Evolutionary conservation across 2,329 filamentous ascomycete genomes (phyloP), one percentile per base, ranked within the genome.

Genomic region (Aspergillus thermomutatus): DNA sequence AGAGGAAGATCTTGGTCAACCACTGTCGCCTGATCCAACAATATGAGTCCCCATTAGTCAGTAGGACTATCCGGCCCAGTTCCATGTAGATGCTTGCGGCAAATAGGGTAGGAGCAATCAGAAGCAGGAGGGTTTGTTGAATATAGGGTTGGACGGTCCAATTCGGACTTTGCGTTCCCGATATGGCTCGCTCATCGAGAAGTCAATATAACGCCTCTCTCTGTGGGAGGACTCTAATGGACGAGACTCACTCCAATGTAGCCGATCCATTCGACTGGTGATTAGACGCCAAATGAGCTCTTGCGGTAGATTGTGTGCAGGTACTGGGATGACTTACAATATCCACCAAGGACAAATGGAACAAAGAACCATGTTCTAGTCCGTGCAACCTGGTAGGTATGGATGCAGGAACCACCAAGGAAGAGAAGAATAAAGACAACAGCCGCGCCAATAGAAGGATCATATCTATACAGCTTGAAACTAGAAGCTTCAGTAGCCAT

Each of bases 351-450:
- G 5, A 68, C 58, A 19, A 78, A 77, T 1, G 69, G 61, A 11
- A 70, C 62, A 43, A 81, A 81, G 61, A 80, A 84, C 75, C 79
- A 82, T 10, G 75, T 77, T 34, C 74, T 70, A 2, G 75, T 75
- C 26, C 70, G 76, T 21, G 75, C 62, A 45, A 82, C 71, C 26
- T 75, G 74, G 57, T 68, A 79, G 1, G 62, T 59, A 58, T 84
- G 81, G 1, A 66, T 60, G 0, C 64, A 50, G 1, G 81, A 80
- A 5, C 76, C 64, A 5, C 76, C 49, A 21, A 64, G 53, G 63
- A 83, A 83, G 1, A 85, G 64, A 26, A 77, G 58, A 9, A 72
- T 66, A 57, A 83, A 82, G 4, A 80, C 68, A 19, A 78, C 65
- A 1, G 79, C 82, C 0, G 75, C 79, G 0, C 74, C 68, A 0